Conservation (phyloP, 192 early-diverging fungal genomes). For the Gryganskiella cystojenkinii region DNA sequence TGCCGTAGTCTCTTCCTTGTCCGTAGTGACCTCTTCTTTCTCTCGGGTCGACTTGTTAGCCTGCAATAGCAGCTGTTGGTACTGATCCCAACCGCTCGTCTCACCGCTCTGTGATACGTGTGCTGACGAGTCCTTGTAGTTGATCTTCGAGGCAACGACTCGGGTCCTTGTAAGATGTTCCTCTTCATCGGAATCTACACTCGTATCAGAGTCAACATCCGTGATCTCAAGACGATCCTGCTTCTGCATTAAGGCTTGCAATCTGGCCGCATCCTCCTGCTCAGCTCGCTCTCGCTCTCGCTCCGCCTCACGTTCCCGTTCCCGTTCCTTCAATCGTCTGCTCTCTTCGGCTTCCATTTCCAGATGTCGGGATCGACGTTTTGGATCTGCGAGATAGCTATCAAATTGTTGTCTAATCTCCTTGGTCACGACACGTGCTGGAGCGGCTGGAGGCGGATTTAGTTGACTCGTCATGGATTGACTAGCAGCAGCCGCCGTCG, state of each 20-base stretch:
- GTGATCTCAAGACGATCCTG: neutral
- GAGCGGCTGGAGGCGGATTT: neutral
- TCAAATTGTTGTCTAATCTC: conserved; percentile 37
- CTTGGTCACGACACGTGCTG: conserved; percentile 6
- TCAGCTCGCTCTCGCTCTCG: neutral
- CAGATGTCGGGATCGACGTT: conserved; percentile 6
- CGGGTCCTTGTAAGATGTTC: no score
- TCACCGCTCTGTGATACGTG: no score
- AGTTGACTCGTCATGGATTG: neutral
- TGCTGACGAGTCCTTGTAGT: no score
- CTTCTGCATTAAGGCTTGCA: neutral
- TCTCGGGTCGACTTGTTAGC: no score
- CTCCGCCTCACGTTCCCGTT: neutral
- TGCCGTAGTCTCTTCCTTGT: neutral
- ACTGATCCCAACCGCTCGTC: no score
- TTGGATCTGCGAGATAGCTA: conserved; percentile 29
- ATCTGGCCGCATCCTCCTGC: no score
- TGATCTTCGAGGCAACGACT: no score
- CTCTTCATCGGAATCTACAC: neutral
- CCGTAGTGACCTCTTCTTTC: neutral
- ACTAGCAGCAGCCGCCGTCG: neutral
- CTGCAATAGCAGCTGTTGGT: no score
- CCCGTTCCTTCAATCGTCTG: neutral
- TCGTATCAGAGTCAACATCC: conserved; percentile 22
- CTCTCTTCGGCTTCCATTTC: neutral